Conservation (phyloP, 345 rosid species). For the Anastatica hierochuntica region DNA sequence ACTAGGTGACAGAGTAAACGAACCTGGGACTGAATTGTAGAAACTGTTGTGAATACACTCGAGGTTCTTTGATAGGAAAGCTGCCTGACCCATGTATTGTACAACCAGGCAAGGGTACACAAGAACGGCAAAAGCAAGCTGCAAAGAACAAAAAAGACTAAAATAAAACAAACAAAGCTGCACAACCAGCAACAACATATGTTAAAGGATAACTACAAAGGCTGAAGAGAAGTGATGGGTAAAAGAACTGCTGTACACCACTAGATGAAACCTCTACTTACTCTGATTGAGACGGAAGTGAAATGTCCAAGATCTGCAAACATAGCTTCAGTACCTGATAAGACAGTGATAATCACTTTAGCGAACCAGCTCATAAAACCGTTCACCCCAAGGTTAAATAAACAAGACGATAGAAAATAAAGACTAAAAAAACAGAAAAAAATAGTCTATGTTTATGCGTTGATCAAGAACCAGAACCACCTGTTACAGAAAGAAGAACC, state of each 20-base stretch:
- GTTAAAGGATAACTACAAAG: constrained; percentile 10
- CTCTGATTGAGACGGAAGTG: constrained; percentile 74
- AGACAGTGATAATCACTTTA: constrained; percentile 15
- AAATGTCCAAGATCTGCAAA: constrained; percentile 96
- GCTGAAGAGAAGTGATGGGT: constrained; percentile 1
- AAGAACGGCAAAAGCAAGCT: constrained; percentile 67
- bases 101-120: constrained; percentile 90
- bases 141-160: constrained; percentile 26
- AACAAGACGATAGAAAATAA: background rate
- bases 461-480: constrained; percentile 36
- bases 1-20: constrained; percentile 16
- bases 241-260: constrained; percentile 7
- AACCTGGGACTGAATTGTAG: constrained; percentile 74
- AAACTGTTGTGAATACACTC: constrained; percentile 40
- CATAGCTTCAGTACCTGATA: constrained; percentile 93
- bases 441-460: background rate
- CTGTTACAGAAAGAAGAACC: constrained; percentile 73
- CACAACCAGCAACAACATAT: background rate
- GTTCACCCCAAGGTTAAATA: background rate
- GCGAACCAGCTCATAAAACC: constrained; percentile 7
- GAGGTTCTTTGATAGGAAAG: constrained; percentile 69
- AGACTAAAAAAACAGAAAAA: constrained; percentile 3
- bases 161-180: constrained; percentile 11
- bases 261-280: constrained; percentile 24
- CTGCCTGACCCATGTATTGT: constrained; percentile 99